A percentile compares a stretch with the other conserved stretches of the same genome.
These are phyloP conservation scores for Croton setiger DNA, from an alignment of 441 rosid genomes.

Conservation along the genomic window DNA sequence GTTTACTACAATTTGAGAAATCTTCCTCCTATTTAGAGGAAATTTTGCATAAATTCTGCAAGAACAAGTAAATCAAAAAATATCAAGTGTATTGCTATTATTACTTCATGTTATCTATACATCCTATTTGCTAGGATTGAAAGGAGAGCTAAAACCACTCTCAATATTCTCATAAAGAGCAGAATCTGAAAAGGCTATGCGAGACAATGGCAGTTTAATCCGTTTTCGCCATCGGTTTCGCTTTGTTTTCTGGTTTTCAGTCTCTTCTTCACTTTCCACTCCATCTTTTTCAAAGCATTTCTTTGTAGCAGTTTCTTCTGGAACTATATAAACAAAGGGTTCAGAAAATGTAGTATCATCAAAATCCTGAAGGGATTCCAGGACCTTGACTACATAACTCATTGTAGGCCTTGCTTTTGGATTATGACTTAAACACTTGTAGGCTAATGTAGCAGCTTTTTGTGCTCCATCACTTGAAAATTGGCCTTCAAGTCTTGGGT, in stretches of 20 bases:
- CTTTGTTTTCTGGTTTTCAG: neutral
- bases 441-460: constrained; percentile 51
- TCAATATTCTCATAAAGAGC: constrained; percentile 19
- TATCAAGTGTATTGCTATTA: neutral
- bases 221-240: constrained; percentile 19
- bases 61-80: neutral
- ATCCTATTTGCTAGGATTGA: neutral
- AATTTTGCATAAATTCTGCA: neutral
- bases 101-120: neutral
- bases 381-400: constrained; percentile 49
- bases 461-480: constrained; percentile 51
- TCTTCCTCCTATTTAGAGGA: neutral
- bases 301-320: constrained; percentile 23
- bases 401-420: constrained; percentile 66
- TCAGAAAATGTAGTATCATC: constrained; percentile 34
- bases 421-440: constrained; percentile 56
- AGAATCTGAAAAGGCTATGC: constrained; percentile 23
- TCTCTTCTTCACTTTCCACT: constrained; percentile 12
- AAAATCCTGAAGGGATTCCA: constrained; percentile 61
- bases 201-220: constrained; percentile 26
- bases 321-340: constrained; percentile 52
- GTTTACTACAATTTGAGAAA: neutral
- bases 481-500: constrained; percentile 63
- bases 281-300: constrained; percentile 13
- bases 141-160: constrained; percentile 22